Percentiles rank a stretch among this genome's conserved stretches.
These are phyloP conservation scores for Apophysomyces ossiformis DNA, from an alignment of 371 early-diverging fungal genomes.

Conservation along the genomic window DNA sequence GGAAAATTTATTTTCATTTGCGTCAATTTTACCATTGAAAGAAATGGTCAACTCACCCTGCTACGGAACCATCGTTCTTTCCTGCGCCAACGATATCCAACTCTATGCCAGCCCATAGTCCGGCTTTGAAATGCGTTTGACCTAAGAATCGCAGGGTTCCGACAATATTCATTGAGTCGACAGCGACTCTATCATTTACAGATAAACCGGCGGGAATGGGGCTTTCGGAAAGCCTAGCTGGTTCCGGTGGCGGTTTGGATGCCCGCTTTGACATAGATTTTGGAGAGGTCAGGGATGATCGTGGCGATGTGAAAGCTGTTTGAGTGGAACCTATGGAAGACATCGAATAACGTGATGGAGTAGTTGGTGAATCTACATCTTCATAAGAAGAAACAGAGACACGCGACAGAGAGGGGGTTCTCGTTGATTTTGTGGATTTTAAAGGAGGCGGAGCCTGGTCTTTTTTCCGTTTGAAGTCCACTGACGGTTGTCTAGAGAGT, in stretches of 20 bases:
- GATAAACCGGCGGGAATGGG: constrained; percentile 16
- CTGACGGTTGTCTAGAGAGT: constrained; percentile 28
- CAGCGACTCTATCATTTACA: constrained; percentile 70
- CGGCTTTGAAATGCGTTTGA: constrained; percentile 67
- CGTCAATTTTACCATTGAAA: not conserved
- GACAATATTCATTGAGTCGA: constrained; percentile 67
- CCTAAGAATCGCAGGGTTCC: constrained; percentile 82
- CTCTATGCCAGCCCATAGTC: constrained; percentile 81
- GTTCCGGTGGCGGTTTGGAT: constrained; percentile 17
- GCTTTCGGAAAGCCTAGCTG: constrained; percentile 13
- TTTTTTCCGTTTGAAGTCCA: constrained; percentile 24
- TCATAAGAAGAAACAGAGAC: constrained; percentile 36
- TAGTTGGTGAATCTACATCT: constrained; percentile 31
- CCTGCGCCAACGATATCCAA: constrained; percentile 71
- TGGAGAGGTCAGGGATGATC: constrained; percentile 29
- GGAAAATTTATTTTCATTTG: constrained; percentile 9
- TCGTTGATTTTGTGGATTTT: constrained; percentile 25
- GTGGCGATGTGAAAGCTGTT: constrained; percentile 32
- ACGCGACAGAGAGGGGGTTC: constrained; percentile 25
- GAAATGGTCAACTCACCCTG: constrained; percentile 52
- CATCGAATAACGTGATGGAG: constrained; percentile 28
- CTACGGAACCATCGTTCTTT: constrained; percentile 76
- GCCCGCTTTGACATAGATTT: constrained; percentile 18
- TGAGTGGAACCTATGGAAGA: constrained; percentile 28
- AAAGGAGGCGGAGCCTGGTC: constrained; percentile 31